A percentile compares a stretch with the other conserved stretches of the same genome.
Conservation (phyloP, 2,329 filamentous ascomycete genomes). For the Dothideomycetes sp. region DNA sequence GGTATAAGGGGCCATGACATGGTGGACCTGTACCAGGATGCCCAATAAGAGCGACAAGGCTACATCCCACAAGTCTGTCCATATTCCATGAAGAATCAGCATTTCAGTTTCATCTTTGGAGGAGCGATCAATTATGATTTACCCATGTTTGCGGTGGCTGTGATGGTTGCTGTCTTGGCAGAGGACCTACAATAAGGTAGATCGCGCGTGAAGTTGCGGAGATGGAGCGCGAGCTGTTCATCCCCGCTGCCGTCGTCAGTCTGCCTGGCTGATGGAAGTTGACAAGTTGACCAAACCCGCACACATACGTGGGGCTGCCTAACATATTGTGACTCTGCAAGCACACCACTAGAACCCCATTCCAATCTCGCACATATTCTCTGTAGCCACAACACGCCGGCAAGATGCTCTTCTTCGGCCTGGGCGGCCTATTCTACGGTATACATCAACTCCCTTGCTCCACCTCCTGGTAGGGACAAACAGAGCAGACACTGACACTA, state of each 20-base stretch:
- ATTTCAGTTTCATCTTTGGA: no score
- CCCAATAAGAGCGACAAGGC: background rate
- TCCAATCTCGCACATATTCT: no score
- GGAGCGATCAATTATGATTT: no score
- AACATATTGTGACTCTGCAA: no score
- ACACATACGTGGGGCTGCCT: background rate
- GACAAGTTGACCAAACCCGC: conserved; percentile 4
- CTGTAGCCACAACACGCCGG: no score
- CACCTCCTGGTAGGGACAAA: conserved; percentile 13
- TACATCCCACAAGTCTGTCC: background rate
- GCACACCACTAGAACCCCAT: no score
- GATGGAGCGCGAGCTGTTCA: background rate
- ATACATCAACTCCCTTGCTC: conserved; percentile 12
- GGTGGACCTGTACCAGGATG: conserved; percentile 20
- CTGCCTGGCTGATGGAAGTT: background rate
- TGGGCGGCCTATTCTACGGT: conserved; percentile 67
- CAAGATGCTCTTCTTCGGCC: conserved; percentile 60
- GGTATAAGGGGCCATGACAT: conserved; percentile 62
- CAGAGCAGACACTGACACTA: conserved; percentile 7
- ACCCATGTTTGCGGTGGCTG: background rate
- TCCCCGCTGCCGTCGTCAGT: no score
- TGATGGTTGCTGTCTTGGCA: background rate
- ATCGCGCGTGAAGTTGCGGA: background rate
- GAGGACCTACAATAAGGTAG: background rate
- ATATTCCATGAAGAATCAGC: no score